A percentile compares a stretch with the other conserved stretches of the same genome.
These are phyloP conservation scores for Monosporascus sp. DNA, from an alignment of 2,329 filamentous ascomycete genomes.

Conservation along the genomic window DNA sequence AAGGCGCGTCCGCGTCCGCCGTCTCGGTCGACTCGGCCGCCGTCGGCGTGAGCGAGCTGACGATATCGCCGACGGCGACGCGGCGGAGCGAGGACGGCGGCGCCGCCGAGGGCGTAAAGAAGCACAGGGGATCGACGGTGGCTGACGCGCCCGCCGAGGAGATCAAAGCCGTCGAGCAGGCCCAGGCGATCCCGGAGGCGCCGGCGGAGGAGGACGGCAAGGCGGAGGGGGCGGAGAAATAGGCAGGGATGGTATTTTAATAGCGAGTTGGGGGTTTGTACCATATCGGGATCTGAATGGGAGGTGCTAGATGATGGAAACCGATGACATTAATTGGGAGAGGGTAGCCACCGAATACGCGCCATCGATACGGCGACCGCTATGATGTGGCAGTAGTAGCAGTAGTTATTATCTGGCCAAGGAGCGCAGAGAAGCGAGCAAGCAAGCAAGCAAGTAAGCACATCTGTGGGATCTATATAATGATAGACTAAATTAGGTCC, in stretches of 20 bases:
- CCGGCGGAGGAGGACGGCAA: conserved; percentile 28
- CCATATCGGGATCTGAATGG: too few species aligned
- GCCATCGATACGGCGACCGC: too few species aligned
- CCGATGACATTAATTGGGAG: too few species aligned
- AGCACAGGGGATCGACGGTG: conserved; percentile 26
- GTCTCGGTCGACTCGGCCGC: conserved; percentile 9
- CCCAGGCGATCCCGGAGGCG: conserved; percentile 35
- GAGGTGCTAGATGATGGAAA: too few species aligned
- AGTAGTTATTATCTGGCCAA: too few species aligned
- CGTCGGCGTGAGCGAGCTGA: conserved; percentile 28
- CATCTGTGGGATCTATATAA: too few species aligned
- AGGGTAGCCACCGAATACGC: too few species aligned
- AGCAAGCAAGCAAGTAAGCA: background rate
- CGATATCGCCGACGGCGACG: conserved; percentile 40
- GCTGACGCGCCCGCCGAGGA: conserved; percentile 30
- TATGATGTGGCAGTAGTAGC: too few species aligned
- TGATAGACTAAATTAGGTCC: too few species aligned
- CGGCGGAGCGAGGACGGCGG: conserved; percentile 38
- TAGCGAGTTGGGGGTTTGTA: too few species aligned
- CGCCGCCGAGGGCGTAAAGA: conserved; percentile 18
- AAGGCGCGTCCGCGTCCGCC: conserved; percentile 1
- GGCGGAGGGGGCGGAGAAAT: conserved; percentile 20
- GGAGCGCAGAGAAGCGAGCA: too few species aligned
- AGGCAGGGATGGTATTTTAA: too few species aligned
- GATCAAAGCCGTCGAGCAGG: conserved; percentile 34